phyloP scores from a whole-genome alignment of 371 early-diverging fungal species.

The Rhizomucor pusillus region DNA sequence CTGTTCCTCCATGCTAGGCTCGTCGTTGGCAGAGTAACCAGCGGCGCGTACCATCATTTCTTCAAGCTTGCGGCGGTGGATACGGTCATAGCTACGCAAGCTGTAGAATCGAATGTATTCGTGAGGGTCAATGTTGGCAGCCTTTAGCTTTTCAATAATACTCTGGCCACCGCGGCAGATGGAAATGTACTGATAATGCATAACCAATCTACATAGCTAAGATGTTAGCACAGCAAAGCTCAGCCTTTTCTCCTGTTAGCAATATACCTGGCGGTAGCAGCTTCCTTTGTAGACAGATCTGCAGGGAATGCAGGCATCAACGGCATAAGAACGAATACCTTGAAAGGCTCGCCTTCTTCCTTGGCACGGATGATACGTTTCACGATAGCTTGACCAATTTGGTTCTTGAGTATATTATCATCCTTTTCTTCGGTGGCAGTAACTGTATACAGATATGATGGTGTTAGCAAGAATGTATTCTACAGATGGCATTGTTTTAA shows the following conservation, averaged over 20 bases:
- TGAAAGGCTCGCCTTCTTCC: conserved; percentile 63
- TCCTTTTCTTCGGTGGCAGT: conserved; percentile 56
- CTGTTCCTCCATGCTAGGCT: conserved; percentile 5
- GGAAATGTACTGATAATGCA: conserved; percentile 74
- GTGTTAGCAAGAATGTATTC: not conserved
- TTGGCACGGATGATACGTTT: conserved; percentile 79
- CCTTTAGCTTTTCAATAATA: conserved; percentile 51
- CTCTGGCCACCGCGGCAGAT: conserved; percentile 70
- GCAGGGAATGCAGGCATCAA: conserved; percentile 90
- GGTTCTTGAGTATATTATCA: conserved; percentile 63
- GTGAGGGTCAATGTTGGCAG: conserved; percentile 51
- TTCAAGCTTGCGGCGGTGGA: conserved; percentile 34
- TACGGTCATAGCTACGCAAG: conserved; percentile 65
- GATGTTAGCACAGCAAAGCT: not conserved
- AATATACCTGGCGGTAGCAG: conserved; percentile 55
- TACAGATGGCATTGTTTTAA: too few relatives aligned
- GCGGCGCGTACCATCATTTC: conserved; percentile 39
- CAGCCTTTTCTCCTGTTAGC: not conserved
- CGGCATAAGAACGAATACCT: conserved; percentile 86
- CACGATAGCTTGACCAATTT: conserved; percentile 75
- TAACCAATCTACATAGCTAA: conserved; percentile 46
- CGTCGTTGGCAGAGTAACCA: conserved; percentile 24
- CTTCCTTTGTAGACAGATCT: conserved; percentile 73
- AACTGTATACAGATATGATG: conserved; percentile 31
- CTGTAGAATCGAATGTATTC: conserved; percentile 73